These are phyloP conservation scores for Macrolepiota albuminosa DNA, from an alignment of 768 basidiomycete genomes.

Conservation along the genomic window DNA sequence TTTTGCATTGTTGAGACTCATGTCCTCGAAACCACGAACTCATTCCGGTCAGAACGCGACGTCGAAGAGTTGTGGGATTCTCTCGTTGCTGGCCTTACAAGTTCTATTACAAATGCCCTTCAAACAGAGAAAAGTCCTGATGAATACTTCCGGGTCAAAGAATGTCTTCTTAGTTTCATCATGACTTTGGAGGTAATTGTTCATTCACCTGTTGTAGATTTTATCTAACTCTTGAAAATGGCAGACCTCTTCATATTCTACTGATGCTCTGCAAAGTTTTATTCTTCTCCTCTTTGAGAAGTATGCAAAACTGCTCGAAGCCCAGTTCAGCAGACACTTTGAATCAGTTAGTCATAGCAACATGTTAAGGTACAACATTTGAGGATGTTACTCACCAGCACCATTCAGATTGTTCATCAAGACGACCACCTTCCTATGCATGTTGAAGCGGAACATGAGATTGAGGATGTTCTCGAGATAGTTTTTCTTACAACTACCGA, in stretches of 20 bases:
- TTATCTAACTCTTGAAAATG: not conserved
- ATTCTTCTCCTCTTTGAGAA: constrained; percentile 88
- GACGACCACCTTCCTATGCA: constrained; percentile 93
- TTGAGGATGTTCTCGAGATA: constrained; percentile 68
- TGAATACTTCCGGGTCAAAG: constrained; percentile 77
- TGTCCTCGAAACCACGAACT: constrained; percentile 82
- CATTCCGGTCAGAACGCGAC: constrained; percentile 86
- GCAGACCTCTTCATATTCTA: constrained; percentile 85
- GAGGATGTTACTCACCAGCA: not conserved
- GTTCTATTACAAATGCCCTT: constrained; percentile 69
- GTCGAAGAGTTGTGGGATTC: constrained; percentile 96
- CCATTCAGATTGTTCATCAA: constrained; percentile 64
- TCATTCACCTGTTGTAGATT: not conserved
- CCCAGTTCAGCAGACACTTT: constrained; percentile 76
- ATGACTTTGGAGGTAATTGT: constrained; percentile 82
- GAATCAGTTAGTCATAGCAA: constrained; percentile 51
- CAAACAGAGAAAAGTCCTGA: constrained; percentile 75
- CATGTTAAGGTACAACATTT: not conserved
- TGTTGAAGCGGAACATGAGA: constrained; percentile 52
- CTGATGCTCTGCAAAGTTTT: constrained; percentile 75
- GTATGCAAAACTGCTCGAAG: constrained; percentile 78
- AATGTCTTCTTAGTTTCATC: constrained; percentile 77
- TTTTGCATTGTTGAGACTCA: constrained; percentile 97
- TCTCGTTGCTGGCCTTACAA: constrained; percentile 68
- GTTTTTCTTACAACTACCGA: constrained; percentile 81